Conservation (phyloP, 768 basidiomycete genomes). For the Phaeotremella skinneri region DNA sequence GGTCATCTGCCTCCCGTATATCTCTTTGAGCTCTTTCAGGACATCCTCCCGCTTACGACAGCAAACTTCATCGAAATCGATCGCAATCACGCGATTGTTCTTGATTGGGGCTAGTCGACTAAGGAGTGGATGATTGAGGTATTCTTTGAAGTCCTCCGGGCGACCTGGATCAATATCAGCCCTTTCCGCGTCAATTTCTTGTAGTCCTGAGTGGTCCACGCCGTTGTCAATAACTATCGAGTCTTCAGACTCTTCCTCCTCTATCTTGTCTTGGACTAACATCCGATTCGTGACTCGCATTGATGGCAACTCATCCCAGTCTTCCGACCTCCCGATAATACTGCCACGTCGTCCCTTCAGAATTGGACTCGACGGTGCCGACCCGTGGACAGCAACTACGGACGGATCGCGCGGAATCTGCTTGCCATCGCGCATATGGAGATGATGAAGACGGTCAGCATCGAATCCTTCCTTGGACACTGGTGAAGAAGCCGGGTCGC, state of each 20-base stretch:
- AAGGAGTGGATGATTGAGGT: no score
- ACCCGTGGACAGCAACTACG: constrained; percentile 13
- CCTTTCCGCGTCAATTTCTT: neutral
- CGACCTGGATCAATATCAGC: no score
- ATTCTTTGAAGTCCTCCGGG: no score
- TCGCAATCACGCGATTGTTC: constrained; percentile 29
- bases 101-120: neutral
- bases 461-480: neutral
- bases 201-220: neutral
- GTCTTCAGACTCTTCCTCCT: neutral
- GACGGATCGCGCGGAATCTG: neutral
- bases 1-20: constrained; percentile 25
- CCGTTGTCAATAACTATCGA: neutral
- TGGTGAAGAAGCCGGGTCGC: neutral
- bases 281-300: neutral
- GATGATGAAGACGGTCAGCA: neutral
- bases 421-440: neutral
- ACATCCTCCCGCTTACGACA: constrained; percentile 22
- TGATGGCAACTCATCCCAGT: no score
- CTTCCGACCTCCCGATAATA: no score
- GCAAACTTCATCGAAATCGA: constrained; percentile 44
- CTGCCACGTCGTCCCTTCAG: no score
- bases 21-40: constrained; percentile 17
- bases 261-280: neutral
- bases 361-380: constrained; percentile 7